phyloP scores from a whole-genome alignment of 1,139 yeast species.

The Debaryomyces psychrophilus region DNA sequence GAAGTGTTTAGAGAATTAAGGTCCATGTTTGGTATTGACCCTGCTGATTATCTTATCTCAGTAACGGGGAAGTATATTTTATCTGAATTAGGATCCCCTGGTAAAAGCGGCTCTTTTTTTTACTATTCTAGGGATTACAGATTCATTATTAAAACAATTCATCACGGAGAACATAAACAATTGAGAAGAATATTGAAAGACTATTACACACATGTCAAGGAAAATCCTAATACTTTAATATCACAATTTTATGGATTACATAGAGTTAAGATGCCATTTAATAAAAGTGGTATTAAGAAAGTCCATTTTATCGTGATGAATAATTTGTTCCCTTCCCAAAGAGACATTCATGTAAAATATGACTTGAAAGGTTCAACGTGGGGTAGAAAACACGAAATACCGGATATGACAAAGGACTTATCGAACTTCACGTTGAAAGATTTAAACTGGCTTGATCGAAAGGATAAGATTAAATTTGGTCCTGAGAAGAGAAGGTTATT shows the following conservation, averaged over 20 bases:
- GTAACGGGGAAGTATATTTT: constrained; percentile 90
- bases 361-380: constrained; percentile 93
- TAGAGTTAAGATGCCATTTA: constrained; percentile 82
- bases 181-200: constrained; percentile 72
- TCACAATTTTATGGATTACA: constrained; percentile 96
- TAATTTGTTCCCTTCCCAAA: constrained; percentile 92
- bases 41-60: constrained; percentile 92
- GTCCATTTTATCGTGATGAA: constrained; percentile 97
- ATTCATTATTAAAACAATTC: constrained; percentile 94
- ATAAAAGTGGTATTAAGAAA: constrained; percentile 59
- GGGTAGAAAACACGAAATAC: constrained; percentile 66
- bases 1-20: constrained; percentile 90
- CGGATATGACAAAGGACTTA: constrained; percentile 28
- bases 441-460: constrained; percentile 77
- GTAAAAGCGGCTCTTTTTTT: constrained; percentile 95
- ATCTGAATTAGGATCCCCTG: constrained; percentile 93
- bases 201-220: constrained; percentile 79
- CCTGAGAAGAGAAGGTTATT: constrained; percentile 64
- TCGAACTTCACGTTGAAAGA: constrained; percentile 69
- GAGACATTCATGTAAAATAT: constrained; percentile 82
- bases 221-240: constrained; percentile 83
- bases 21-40: constrained; percentile 80
- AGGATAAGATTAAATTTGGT: constrained; percentile 69
- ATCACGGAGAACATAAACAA: constrained; percentile 88
- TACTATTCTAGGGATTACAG: constrained; percentile 92